phyloP scores from a whole-genome alignment of 192 early-diverging fungal species.

The Linderina pennispora region DNA sequence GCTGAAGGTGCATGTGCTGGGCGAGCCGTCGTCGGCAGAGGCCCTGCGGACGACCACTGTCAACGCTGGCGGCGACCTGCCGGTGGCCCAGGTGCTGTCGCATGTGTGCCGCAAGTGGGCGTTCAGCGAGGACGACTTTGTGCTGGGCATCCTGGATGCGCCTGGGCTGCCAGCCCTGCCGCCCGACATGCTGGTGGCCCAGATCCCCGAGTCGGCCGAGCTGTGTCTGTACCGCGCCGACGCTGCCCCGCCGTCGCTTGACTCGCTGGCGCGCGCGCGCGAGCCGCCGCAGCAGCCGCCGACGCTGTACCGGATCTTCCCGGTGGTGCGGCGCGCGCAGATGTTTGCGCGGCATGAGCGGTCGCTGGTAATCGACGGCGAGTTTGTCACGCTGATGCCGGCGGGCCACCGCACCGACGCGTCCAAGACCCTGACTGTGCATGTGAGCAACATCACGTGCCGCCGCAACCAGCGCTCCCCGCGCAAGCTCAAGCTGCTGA shows the following conservation, averaged over 20 bases:
- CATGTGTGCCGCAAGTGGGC: slow-evolving; percentile 83
- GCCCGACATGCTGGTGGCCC: slow-evolving; percentile 74
- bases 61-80: slow-evolving; percentile 60
- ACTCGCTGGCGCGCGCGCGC: slow-evolving; percentile 1
- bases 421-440: slow-evolving; percentile 72
- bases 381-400: slow-evolving; percentile 85
- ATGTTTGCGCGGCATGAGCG: slow-evolving; percentile 85
- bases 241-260: slow-evolving; percentile 6
- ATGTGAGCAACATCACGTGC: slow-evolving; percentile 62
- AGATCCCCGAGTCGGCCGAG: slow-evolving; percentile 22
- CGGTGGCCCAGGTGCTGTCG: slow-evolving; percentile 75
- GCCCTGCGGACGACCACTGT: slow-evolving; percentile 91
- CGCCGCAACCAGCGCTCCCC: slow-evolving; percentile 63
- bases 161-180: slow-evolving; percentile 61
- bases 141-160: slow-evolving; percentile 74
- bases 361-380: slow-evolving; percentile 89
- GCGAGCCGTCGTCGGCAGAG: slow-evolving; percentile 35
- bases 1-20: slow-evolving; percentile 19
- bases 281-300: slow-evolving; percentile 9
- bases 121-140: slow-evolving; percentile 78
- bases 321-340: slow-evolving; percentile 74
- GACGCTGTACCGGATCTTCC: slow-evolving; percentile 66
- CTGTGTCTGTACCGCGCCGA: slow-evolving; percentile 39
- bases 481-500: slow-evolving; percentile 60
- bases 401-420: slow-evolving; percentile 78